These are phyloP conservation scores for Arthrobotrys sphaeroides DNA, from an alignment of 2,329 filamentous ascomycete genomes.

Conservation along the genomic window DNA sequence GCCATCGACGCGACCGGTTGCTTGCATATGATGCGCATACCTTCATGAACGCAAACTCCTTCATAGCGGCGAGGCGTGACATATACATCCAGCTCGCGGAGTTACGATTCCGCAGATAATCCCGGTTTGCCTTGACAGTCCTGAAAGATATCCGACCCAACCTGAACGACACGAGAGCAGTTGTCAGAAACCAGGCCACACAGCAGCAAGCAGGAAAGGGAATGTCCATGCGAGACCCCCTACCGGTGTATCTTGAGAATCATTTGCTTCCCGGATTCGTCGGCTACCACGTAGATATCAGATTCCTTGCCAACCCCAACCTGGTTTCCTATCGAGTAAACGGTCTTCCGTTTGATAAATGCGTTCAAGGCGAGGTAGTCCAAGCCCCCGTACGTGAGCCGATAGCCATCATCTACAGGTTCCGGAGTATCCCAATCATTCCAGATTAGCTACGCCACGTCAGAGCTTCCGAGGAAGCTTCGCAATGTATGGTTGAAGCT, in stretches of 20 bases:
- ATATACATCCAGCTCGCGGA: slow-evolving; percentile 98
- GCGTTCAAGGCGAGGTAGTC: slow-evolving; percentile 97
- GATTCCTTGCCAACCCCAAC: slow-evolving; percentile 98
- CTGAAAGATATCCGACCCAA: slow-evolving; percentile 96
- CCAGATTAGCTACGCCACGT: slow-evolving; percentile 39
- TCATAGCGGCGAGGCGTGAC: slow-evolving; percentile 87
- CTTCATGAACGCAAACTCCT: slow-evolving; percentile 94
- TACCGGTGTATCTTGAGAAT: slow-evolving; percentile 92
- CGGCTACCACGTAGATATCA: slow-evolving; percentile 93
- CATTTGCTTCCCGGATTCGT: slow-evolving; percentile 76
- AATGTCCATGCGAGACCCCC: slow-evolving; percentile 33
- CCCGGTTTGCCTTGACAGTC: slow-evolving; percentile 92
- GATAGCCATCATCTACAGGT: slow-evolving; percentile 81
- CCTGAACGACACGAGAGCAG: slow-evolving; percentile 1
- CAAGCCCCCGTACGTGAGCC: slow-evolving; percentile 92
- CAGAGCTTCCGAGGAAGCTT: slow-evolving; percentile 14
- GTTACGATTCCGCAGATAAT: slow-evolving; percentile 85
- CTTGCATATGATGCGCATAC: slow-evolving; percentile 59
- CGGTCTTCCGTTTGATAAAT: slow-evolving; percentile 78
- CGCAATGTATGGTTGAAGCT: slow-evolving; percentile 4
- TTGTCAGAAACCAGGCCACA: slow-evolving; percentile 25
- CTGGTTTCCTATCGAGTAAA: slow-evolving; percentile 93
- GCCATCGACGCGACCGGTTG: slow-evolving; percentile 21
- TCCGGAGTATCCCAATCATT: slow-evolving; percentile 21
- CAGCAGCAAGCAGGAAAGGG: slow-evolving; percentile 36